Conservation (phyloP, 495 filamentous ascomycete genomes). For the Cercophora samala region DNA sequence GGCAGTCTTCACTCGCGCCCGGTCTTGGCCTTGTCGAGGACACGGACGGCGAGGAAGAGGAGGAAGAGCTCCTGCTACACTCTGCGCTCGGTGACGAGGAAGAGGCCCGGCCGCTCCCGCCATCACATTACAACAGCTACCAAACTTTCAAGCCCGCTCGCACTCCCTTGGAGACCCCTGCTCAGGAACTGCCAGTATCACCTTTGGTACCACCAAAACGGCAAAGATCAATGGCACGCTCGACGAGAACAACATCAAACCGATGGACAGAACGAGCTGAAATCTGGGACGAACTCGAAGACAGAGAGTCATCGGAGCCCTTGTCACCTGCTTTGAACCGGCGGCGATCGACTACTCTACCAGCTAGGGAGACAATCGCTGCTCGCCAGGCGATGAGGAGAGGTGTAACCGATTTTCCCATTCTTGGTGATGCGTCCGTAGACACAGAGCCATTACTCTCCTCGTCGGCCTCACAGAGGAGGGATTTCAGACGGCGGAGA, state of each 20-base stretch:
- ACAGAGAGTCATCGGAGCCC: constrained; percentile 46
- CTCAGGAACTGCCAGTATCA: constrained; percentile 7
- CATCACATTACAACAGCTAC: constrained; percentile 43
- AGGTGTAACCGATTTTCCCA: constrained; percentile 29
- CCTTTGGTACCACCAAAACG: constrained; percentile 4
- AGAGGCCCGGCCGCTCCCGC: constrained; percentile 31
- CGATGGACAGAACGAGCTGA: constrained; percentile 58
- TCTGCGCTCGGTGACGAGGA: constrained; percentile 41
- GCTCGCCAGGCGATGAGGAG: constrained; percentile 27
- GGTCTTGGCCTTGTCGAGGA: constrained; percentile 68
- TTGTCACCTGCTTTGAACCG: constrained; percentile 29
- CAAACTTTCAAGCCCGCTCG: constrained; percentile 41
- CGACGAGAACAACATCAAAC: constrained; percentile 36
- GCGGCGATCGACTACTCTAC: constrained; percentile 39
- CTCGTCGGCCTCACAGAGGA: constrained; percentile 27
- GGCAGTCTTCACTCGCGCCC: constrained; percentile 62
- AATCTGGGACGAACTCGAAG: constrained; percentile 65
- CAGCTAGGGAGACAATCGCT: constrained; percentile 23
- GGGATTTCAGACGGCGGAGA: constrained; percentile 39
- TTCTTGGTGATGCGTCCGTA: constrained; percentile 22
- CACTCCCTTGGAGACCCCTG: constrained; percentile 13
- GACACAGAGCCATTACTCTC: constrained; percentile 14
- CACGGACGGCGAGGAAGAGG: constrained; percentile 55
- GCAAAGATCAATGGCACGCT: constrained; percentile 26
- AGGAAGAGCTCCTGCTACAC: constrained; percentile 37